A percentile compares a stretch with the other conserved stretches of the same genome.
phyloP scores from a whole-genome alignment of 169 alveolate species.

The Plasmodium knowlesi region DNA sequence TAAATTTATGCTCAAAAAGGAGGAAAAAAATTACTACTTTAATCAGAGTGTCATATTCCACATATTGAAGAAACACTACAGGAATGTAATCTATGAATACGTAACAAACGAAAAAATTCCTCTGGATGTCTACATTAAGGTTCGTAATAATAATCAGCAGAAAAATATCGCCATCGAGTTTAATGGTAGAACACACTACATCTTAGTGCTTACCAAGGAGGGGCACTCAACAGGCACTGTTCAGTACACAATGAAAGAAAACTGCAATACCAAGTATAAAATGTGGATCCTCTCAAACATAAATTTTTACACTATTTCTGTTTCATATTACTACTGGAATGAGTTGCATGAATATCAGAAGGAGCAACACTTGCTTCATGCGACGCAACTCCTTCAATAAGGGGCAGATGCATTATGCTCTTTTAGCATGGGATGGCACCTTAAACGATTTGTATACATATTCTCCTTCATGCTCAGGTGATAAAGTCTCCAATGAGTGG shows the following conservation, averaged over 20 bases:
- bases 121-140: slow-evolving; percentile 23
- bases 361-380: slow-evolving; percentile 15
- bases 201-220: slow-evolving; percentile 5
- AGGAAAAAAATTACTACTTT: slow-evolving; percentile 5
- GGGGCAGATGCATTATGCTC: background rate
- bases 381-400: background rate
- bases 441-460: background rate
- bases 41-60: slow-evolving; percentile 17
- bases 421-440: background rate
- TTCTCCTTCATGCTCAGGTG: background rate
- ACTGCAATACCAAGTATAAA: slow-evolving; percentile 50
- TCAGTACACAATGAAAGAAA: slow-evolving; percentile 25
- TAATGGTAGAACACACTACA: slow-evolving; percentile 68
- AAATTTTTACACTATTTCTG: slow-evolving; percentile 7
- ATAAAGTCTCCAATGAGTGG: background rate
- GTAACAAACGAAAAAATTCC: slow-evolving; percentile 11
- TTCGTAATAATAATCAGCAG: background rate
- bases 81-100: slow-evolving; percentile 24
- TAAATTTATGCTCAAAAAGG: slow-evolving; percentile 8
- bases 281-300: slow-evolving; percentile 34
- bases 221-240: background rate
- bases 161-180: slow-evolving; percentile 53
- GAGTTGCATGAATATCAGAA: slow-evolving; percentile 1
- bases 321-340: slow-evolving; percentile 61
- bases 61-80: slow-evolving; percentile 27